Base-by-base conservation (phyloP, 2,329 filamentous ascomycete genomes). In the Cladorrhinum sp. region DNA sequence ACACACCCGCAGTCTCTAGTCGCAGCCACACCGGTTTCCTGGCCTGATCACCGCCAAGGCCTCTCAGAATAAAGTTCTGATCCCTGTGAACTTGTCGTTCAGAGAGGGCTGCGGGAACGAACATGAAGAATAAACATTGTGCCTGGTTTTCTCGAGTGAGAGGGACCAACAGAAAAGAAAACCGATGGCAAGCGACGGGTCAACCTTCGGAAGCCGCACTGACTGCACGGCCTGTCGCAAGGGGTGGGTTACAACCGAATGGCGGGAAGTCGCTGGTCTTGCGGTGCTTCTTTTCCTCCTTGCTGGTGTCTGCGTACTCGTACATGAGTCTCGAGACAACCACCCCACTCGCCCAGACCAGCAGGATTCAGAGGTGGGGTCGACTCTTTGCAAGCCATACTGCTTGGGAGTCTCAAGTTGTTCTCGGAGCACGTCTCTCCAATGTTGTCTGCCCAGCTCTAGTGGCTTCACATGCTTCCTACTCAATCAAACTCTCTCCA, bases 191-290 rank as follows among this genome's bases (percentile, higher is more conserved):
- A 25, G 49, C 49, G 24, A 25, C 1, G 7, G n/a, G 41, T 45
- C 41, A 45, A 20, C 45, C 24, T 32, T 58, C 50, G 57, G 57
- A 58, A 48, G 57, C 29, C 38, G 50, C 57, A 58, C 57, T 52
- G 53, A 27, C 24, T 36, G 50, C 32, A 13, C 25, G n/a, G 50
- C n/a, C n/a, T 23, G 25, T 53, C 23, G 12, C 27, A 20, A 53
- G n/a, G 8, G 36, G 23, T 25, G 25, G 45, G 45, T 22, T 36
- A 50, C 16, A 51, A 50, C 25, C 23, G 51, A 38, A 56, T 56
- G n/a, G n/a, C n/a, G n/a, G n/a, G 45, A 65, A 58, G 63, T 63
- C 57, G 23, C 61, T 54, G 57, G 51, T 58, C 59, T 60, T 56
- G n/a, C 10, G 32, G 32, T 29, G 25, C 25, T 36, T 36, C 16